Percentiles rank a stretch among this genome's conserved stretches.
These are phyloP conservation scores for Sporothrix pallida DNA, from an alignment of 2,329 filamentous ascomycete species.

Conservation along the genomic window DNA sequence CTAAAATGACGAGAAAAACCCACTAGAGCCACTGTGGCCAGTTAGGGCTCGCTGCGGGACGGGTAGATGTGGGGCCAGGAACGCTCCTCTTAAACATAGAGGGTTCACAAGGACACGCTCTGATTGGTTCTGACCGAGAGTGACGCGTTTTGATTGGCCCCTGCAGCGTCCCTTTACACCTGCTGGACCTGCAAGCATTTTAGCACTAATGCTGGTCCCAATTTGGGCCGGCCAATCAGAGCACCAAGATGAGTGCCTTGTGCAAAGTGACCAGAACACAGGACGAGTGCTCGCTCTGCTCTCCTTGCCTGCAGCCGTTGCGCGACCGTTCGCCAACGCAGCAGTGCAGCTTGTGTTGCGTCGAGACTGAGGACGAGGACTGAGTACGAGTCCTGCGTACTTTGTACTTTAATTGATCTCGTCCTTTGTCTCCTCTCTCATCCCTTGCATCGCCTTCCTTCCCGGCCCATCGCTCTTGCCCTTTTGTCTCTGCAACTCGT, in stretches of 20 bases:
- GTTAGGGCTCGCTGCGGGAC: conserved; percentile 7
- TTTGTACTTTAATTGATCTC: not conserved
- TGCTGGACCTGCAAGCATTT: conserved; percentile 20
- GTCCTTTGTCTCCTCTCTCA: not conserved
- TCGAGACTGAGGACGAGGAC: not conserved
- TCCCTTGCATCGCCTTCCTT: conserved; percentile 13
- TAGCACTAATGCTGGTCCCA: conserved; percentile 34
- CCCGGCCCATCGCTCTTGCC: not conserved
- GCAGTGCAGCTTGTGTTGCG: not conserved
- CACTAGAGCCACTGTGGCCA: not conserved
- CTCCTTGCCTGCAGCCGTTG: not conserved
- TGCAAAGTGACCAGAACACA: no score
- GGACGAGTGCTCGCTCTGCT: no score
- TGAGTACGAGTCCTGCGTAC: not conserved
- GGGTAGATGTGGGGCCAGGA: conserved; percentile 9
- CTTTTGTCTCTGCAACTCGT: not conserved
- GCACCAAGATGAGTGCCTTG: no score
- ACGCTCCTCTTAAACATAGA: not conserved
- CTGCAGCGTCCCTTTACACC: not conserved
- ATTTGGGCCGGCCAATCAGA: conserved; percentile 25
- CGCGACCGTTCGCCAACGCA: conserved; percentile 29
- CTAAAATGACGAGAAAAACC: not conserved
- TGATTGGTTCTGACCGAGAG: not conserved
- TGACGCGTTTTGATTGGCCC: conserved; percentile 31
- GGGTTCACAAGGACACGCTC: not conserved